Base-by-base conservation (phyloP, 202 grass and related monocot genomes). In the Hordeum pubiflorum region DNA sequence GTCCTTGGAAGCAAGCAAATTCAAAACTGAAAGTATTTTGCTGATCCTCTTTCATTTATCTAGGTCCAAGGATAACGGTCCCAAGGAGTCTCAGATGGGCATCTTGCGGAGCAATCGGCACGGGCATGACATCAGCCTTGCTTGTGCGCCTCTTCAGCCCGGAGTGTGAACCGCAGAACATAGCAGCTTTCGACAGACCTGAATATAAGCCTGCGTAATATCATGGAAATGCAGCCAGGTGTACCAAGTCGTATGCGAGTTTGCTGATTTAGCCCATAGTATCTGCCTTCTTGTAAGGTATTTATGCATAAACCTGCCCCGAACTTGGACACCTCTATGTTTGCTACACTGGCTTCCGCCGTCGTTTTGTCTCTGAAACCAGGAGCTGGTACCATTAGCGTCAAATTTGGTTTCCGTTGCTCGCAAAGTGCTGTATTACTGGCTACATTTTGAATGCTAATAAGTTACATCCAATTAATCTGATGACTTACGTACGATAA, bases 161-260 rank as follows among this genome's bases (percentile, higher is more conserved):
- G 13, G 90, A 98, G 80, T 93, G 90, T 52, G 92, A 98, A 74
- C 92, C 88, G 2, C 95, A 98, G 79, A 94, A 98, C 62, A 91
- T 98, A 58, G 90, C 90, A 41, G 92, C 90, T 67, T 94, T 63
- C 72, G 90, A 94, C 67, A 90, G 55, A 50, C 86, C 63, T 2
- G 82, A 79, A 80, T 38, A 15, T 6, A 85, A 80, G 63, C 15
- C 63, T 39, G 57, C 61, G 27, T 81, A 89, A 57, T 18, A 15
- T 36, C 11, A 4, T 46, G 9, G 18, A 43, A 41, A 33, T 34
- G 41, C 20, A 50, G 9, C 5, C 0, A 29, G 60, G 52, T 32
- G 40, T 69, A 48, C 3, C 1, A 27, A 80, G 66, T 1, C 56
- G 9, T 32, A 36, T 24, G n/a, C n/a, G 24, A 8, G 0, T 37